Evolutionary conservation across 768 basidiomycete genomes (phyloP).

Genomic region (Lactarius deliciosus): DNA sequence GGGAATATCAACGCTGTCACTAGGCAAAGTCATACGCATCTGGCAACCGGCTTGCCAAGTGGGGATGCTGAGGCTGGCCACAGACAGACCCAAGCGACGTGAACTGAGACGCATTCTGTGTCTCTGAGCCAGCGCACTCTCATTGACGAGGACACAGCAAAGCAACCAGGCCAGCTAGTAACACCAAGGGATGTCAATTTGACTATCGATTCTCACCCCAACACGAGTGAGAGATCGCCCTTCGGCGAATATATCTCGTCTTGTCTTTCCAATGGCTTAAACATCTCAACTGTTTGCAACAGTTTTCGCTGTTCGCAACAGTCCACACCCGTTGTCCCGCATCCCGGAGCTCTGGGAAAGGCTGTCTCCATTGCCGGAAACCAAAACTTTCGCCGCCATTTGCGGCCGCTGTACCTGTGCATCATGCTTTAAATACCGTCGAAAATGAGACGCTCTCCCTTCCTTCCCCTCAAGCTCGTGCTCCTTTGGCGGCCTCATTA

Average conservation of each 20-base stretch:
- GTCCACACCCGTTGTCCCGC: not conserved
- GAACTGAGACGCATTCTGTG: not conserved
- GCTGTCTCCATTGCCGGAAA: not conserved
- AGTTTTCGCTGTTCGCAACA: not conserved
- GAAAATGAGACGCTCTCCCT: not conserved
- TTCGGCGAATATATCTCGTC: constrained; percentile 1
- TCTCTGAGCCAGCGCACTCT: not conserved
- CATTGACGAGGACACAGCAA: not conserved
- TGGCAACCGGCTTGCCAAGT: not conserved
- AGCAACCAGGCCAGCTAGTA: not conserved
- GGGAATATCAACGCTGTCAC: not conserved
- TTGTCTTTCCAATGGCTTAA: not conserved
- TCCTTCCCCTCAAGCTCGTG: not conserved
- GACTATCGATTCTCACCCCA: not conserved
- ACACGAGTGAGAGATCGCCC: not conserved
- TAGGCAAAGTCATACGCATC: not conserved
- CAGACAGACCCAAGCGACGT: too few relatives aligned
- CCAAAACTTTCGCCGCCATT: not conserved
- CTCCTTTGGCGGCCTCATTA: not conserved
- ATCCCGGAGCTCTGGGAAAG: not conserved
- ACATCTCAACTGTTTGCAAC: not conserved
- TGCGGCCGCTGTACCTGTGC: not conserved
- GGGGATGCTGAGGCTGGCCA: not conserved
- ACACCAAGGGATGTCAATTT: not conserved
- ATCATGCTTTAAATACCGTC: not conserved